phyloP scores from a whole-genome alignment of 2,329 filamentous ascomycete species.

The Fusarium coicis region DNA sequence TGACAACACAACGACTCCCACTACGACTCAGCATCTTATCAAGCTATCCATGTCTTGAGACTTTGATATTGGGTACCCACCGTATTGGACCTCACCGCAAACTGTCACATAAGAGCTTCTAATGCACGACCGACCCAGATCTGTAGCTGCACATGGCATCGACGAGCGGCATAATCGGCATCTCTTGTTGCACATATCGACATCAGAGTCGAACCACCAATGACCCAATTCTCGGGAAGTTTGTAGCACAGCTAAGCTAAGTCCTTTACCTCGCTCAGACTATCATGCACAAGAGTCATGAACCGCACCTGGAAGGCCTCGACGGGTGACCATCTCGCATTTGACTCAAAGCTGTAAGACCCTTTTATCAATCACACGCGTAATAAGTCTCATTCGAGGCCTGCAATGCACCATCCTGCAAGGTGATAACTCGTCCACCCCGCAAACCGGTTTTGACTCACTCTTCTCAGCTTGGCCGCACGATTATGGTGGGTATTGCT shows the following conservation, averaged over 20 bases:
- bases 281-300: constrained; percentile 17
- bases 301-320: constrained; percentile 5
- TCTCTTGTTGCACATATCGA: constrained; percentile 4
- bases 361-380: constrained; percentile 5
- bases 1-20: constrained; percentile 5
- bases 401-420: constrained; percentile 30
- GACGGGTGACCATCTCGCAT: constrained; percentile 9
- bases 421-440: constrained; percentile 23
- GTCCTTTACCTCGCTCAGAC: neutral
- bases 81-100: constrained; percentile 31
- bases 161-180: neutral
- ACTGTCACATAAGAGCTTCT: constrained; percentile 7
- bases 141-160: neutral
- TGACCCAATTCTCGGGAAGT: constrained; percentile 23
- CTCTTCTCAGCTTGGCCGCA: constrained; percentile 14
- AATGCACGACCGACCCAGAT: constrained; percentile 5
- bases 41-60: constrained; percentile 12
- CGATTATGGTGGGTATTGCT: constrained; percentile 17
- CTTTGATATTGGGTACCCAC: constrained; percentile 27
- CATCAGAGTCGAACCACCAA: constrained; percentile 34
- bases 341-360: neutral
- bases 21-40: constrained; percentile 15
- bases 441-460: constrained; percentile 37
- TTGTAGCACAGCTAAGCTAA: constrained; percentile 3
- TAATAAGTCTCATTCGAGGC: constrained; percentile 28